Base-by-base conservation (phyloP, 805 yeast genomes). In the Candida boleticola region DNA sequence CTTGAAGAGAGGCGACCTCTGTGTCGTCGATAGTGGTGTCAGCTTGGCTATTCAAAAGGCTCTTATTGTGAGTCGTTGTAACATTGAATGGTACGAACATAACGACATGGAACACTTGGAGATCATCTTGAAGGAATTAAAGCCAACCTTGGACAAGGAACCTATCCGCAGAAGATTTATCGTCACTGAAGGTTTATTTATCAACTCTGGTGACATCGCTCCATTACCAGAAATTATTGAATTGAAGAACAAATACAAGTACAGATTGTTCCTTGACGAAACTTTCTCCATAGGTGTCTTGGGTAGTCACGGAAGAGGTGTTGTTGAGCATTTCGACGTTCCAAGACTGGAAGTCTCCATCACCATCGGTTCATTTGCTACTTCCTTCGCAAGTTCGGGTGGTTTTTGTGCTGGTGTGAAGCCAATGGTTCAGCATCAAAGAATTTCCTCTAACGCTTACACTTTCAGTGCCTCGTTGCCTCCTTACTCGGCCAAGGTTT, bases 381-480 rank as follows among this genome's bases (percentile, higher is more conserved):
- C 76, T 35, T 73, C 95, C 0, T 74, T 92, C 49, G 92, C 89
- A 6, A 74, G 93, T 1, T 81, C 92, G 38, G 99, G 99, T 49
- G 98, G 96, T 0, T 92, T 88, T 67, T 93, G 96, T 58, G 85
- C 87, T 22, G 99, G 98, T 44, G 83, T 79, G 32, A 63, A 69
- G 20, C 83, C 83, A 42, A 88, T 93, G 89, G 80, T 89, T 26
- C 82, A 83, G 52, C 96, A 92, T 67, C 99, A 93, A 73, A 81
- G 96, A 61, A 84, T 93, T 54, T 85, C 89, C 19, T 87, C 96
- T 11, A 74, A 75, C 50, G 97, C 96, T 2, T 93, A 89, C 60
- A 93, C 93, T 46, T 93, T 88, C 61, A 85, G 95, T 55, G 99
- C 99, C 5, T 79, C 97, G 1, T 77, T 92, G 59, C 98, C 99